These are phyloP conservation scores for Yamadazyma nakazawae DNA, from an alignment of 805 yeast species.

Conservation along the genomic window DNA sequence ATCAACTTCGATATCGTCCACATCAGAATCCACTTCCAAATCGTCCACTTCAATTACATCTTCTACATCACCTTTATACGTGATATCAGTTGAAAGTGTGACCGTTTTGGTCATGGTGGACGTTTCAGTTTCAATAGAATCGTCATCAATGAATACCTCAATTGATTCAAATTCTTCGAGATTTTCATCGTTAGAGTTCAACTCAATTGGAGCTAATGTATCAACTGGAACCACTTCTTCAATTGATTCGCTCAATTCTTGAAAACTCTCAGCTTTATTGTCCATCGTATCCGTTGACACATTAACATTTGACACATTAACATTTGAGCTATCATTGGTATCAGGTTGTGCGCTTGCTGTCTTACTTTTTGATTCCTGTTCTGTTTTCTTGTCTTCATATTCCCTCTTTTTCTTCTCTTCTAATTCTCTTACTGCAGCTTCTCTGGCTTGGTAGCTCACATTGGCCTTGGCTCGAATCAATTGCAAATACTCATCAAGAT, in stretches of 20 bases:
- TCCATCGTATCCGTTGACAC: too few relatives aligned
- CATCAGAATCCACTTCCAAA: not conserved
- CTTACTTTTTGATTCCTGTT: constrained; percentile 64
- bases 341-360: constrained; percentile 18
- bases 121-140: not conserved
- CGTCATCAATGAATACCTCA: not conserved
- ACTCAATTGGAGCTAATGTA: too few relatives aligned
- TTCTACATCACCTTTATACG: too few relatives aligned
- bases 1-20: constrained; percentile 1
- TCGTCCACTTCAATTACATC: not conserved
- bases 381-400: constrained; percentile 27
- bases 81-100: not conserved
- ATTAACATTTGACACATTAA: too few relatives aligned
- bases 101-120: not conserved
- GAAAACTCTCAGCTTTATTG: constrained; percentile 17
- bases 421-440: constrained; percentile 17
- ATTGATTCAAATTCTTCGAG: not conserved
- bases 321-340: too few relatives aligned
- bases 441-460: constrained; percentile 40
- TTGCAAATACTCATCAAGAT: constrained; percentile 56
- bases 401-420: constrained; percentile 15
- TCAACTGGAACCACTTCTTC: too few relatives aligned
- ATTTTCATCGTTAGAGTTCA: not conserved
- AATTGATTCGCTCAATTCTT: constrained; percentile 25
- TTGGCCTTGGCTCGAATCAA: constrained; percentile 43